Conservation (phyloP, 2,329 filamentous ascomycete genomes). For the Fusarium sp. region DNA sequence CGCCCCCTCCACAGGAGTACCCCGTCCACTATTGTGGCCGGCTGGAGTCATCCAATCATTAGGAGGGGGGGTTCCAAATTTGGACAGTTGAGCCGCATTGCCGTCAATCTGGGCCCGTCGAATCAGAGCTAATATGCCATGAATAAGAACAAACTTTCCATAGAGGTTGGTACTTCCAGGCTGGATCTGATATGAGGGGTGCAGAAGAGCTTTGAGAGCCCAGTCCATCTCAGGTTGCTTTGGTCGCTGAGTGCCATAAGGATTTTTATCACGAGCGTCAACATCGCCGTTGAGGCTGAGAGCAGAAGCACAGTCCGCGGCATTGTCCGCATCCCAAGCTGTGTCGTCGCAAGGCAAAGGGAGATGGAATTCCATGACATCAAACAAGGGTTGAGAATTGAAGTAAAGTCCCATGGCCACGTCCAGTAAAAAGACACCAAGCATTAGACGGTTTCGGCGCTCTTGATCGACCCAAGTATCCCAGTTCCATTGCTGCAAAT, state of each 20-base stretch:
- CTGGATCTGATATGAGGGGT: conserved; percentile 66
- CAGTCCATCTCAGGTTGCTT: conserved; percentile 73
- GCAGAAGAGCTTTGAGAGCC: conserved; percentile 69
- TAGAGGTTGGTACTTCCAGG: conserved; percentile 75
- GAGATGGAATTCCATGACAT: conserved; percentile 70
- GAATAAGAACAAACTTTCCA: conserved; percentile 78
- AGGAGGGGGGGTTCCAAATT: conserved; percentile 65
- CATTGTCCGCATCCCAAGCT: conserved; percentile 73
- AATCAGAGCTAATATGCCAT: conserved; percentile 72
- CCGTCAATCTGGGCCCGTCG: conserved; percentile 55
- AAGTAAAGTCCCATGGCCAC: conserved; percentile 75
- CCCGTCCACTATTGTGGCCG: conserved; percentile 54
- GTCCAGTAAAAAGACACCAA: conserved; percentile 71
- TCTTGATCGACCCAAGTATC: conserved; percentile 75
- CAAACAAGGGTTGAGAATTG: conserved; percentile 71
- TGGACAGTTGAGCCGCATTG: conserved; percentile 47
- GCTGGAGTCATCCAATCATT: conserved; percentile 64
- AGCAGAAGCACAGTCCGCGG: conserved; percentile 69
- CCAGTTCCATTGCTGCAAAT: conserved; percentile 70
- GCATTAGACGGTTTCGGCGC: conserved; percentile 71
- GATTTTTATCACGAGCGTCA: conserved; percentile 64
- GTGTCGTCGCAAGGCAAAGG: conserved; percentile 79
- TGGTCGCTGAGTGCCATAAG: conserved; percentile 68
- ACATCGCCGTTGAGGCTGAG: conserved; percentile 69
- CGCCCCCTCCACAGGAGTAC: conserved; percentile 55